Conservation (phyloP, 192 early-diverging fungal genomes). For the Coemansia umbellata region DNA sequence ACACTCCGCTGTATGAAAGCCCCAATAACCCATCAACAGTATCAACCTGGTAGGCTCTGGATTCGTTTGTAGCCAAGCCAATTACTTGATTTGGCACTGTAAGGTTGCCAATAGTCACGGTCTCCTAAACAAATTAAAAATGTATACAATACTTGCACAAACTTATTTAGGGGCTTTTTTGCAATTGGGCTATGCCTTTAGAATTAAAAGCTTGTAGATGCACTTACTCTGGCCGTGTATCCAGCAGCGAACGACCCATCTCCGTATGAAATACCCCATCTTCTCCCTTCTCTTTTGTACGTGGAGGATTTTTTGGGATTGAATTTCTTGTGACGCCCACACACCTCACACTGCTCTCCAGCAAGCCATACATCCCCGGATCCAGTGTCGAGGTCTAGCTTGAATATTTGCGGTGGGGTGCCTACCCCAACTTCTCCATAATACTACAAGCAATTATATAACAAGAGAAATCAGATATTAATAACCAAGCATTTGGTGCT, state of each 20-base stretch:
- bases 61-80: conserved; percentile 59
- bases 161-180: no score
- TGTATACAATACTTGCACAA: neutral
- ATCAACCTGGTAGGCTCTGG: conserved; percentile 54
- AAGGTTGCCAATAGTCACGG: conserved; percentile 55
- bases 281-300: conserved; percentile 54
- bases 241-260: conserved; percentile 57
- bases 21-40: conserved; percentile 66
- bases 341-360: conserved; percentile 47
- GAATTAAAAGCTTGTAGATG: neutral
- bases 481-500: no score
- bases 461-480: no score
- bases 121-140: conserved; percentile 32
- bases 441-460: conserved; percentile 43
- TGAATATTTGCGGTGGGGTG: conserved; percentile 64
- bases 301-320: conserved; percentile 54
- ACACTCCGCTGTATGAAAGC: conserved; percentile 56
- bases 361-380: conserved; percentile 69
- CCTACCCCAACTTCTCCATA: conserved; percentile 64
- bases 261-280: conserved; percentile 62
- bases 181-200: neutral
- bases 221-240: conserved; percentile 36
- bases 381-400: conserved; percentile 70
- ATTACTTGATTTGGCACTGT: conserved; percentile 56
- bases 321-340: conserved; percentile 47